Evolutionary conservation across 202 grass and related monocot species (phyloP), one percentile per base, ranked within the genome.

Genomic region (Tripidium arundinaceum): DNA sequence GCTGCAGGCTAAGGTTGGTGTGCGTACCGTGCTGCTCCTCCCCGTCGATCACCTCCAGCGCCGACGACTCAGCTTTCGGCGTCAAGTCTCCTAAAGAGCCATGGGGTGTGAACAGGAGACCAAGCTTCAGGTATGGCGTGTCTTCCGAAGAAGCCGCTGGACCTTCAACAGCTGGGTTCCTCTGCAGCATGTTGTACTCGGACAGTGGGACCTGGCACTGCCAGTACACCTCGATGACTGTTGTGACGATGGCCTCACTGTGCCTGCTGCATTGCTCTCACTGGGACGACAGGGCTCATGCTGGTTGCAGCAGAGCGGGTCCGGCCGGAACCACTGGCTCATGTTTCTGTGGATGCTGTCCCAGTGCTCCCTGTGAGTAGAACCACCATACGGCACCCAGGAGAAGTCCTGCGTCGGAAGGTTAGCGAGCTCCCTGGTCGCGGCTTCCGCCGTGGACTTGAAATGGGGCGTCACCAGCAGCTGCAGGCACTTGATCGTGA

Each of bases 351-450:
- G 65, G 10, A 54, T 34, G 37, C 9, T 39, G 40, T 62, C 8
- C 74, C 65, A 84, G 4, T 84, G 75, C 31, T 70, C 54, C 0
- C 43, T 49, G 55, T 62, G 15, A 8, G 9, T 29, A 0, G 11
- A 16, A 4, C 46, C 24, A 3, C 6, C 68, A 26, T 50, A 37
- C 0, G 75, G 18, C 29, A 52, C 41, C 82, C 82, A 78, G 29
- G 16, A 11, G 31, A 78, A 84, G 59, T 84, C 74, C 33, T 84
- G 82, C 7, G 82, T 50, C 1, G 74, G 82, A 0, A 78, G 57
- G 22, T 54, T 58, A 0, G 59, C 11, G 31, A 84, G 74, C 22
- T 78, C 16, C 19, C 31, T 54, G 16, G 4, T 33, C 0, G 26
- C 16, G 11, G 57, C 57, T 6, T 84, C 82, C 2, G 65, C 57